Conservation (phyloP, 2,329 filamentous ascomycete species). For the Plectosphaerella cucumerina region DNA sequence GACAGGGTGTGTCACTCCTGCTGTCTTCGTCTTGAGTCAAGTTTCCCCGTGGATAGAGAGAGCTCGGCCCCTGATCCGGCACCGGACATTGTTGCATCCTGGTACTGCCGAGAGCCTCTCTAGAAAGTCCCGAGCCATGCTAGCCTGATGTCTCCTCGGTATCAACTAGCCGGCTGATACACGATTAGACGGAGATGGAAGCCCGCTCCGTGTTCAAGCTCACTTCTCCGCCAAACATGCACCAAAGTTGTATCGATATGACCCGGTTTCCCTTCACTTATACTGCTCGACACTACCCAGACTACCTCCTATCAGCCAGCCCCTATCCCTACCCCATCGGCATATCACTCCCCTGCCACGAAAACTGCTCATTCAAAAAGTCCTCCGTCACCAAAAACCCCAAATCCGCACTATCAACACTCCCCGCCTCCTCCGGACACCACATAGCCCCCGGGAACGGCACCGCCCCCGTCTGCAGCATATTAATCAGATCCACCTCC, state of each 20-base stretch:
- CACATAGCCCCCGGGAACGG: not conserved
- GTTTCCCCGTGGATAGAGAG: too few species aligned
- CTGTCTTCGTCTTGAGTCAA: too few species aligned
- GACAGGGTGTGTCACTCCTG: too few species aligned
- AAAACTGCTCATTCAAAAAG: slow-evolving; percentile 1
- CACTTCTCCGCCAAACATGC: not conserved
- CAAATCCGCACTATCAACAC: not conserved
- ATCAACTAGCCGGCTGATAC: too few species aligned
- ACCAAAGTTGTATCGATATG: too few species aligned
- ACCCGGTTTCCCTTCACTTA: not conserved
- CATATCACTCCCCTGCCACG: not conserved
- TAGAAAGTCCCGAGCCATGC: too few species aligned
- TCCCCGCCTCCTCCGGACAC: not conserved
- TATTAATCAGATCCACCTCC: slow-evolving; percentile 3
- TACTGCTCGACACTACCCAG: too few species aligned
- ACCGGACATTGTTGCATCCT: too few species aligned
- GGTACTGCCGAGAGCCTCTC: too few species aligned
- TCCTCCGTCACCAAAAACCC: slow-evolving; percentile 7
- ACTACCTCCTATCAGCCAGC: too few species aligned
- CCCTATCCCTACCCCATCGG: not conserved
- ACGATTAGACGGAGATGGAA: not conserved
- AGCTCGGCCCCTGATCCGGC: too few species aligned
- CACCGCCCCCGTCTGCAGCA: not conserved
- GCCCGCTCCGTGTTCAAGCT: not conserved
- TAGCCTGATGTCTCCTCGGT: too few species aligned